Conservation (phyloP, 2,329 filamentous ascomycete genomes). For the Fragosphaeria purpurea region DNA sequence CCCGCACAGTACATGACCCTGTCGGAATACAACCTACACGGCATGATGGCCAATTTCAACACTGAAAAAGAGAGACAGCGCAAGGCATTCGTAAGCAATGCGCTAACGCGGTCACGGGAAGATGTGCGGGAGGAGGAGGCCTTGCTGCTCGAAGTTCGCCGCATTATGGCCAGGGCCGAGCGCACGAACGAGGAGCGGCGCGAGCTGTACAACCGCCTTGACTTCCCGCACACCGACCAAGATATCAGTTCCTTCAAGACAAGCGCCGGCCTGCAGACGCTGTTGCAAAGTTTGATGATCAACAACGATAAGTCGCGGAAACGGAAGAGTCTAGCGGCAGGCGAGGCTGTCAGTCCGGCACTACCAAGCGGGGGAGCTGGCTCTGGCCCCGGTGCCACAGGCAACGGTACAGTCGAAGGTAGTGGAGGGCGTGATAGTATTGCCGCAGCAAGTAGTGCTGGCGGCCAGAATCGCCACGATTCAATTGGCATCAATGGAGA, state of each 20-base stretch:
- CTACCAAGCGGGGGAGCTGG: conserved; percentile 18
- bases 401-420: conserved; percentile 22
- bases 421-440: conserved; percentile 44
- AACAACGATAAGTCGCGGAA: conserved; percentile 83
- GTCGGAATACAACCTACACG: conserved; percentile 71
- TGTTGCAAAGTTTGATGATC: conserved; percentile 68
- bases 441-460: conserved; percentile 30
- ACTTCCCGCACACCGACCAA: conserved; percentile 62
- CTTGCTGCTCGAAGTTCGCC: conserved; percentile 78
- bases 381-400: background rate
- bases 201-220: conserved; percentile 77
- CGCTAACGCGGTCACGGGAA: conserved; percentile 69
- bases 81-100: conserved; percentile 74
- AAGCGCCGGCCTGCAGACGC: conserved; percentile 65
- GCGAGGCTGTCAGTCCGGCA: conserved; percentile 31
- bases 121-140: conserved; percentile 90
- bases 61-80: conserved; percentile 66
- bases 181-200: conserved; percentile 79
- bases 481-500: conserved; percentile 1
- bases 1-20: conserved; percentile 80
- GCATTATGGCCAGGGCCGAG: conserved; percentile 79
- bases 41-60: conserved; percentile 80
- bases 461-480: conserved; percentile 13
- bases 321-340: conserved; percentile 58
- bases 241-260: conserved; percentile 72